Percentiles rank a stretch among this genome's conserved stretches.
Conservation (phyloP, 495 filamentous ascomycete species). For the Amorphotheca resinae region DNA sequence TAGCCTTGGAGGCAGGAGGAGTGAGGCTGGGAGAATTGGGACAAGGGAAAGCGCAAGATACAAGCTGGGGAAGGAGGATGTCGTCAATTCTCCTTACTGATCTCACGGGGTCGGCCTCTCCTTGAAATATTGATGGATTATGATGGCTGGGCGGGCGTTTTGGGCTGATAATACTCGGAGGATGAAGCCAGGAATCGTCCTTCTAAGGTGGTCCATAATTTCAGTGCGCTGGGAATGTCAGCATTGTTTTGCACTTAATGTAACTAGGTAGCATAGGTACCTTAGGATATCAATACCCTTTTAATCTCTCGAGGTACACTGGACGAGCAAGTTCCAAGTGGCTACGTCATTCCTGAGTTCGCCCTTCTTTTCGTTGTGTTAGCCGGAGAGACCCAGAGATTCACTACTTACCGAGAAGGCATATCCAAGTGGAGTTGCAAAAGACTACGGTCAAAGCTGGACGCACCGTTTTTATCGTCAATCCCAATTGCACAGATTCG, state of each 20-base stretch:
- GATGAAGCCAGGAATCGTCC: not conserved
- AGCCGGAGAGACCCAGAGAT: too few species aligned
- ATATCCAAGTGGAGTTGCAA: too few species aligned
- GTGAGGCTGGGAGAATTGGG: conserved; percentile 36
- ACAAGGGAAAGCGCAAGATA: conserved; percentile 37
- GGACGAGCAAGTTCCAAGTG: too few species aligned
- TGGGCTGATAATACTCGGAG: not conserved
- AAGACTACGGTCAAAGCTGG: too few species aligned
- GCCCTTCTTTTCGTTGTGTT: too few species aligned
- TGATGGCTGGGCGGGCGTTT: not conserved
- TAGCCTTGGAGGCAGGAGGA: conserved; percentile 29
- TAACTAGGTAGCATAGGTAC: too few species aligned
- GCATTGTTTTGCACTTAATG: conserved; percentile 11
- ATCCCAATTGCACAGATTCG: too few species aligned
- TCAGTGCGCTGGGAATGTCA: conserved; percentile 15
- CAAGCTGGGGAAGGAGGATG: conserved; percentile 57
- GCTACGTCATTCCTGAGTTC: too few species aligned
- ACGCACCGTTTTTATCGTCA: too few species aligned
- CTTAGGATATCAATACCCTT: too few species aligned
- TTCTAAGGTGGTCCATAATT: not conserved
- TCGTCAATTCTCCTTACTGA: conserved; percentile 79
- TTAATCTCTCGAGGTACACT: too few species aligned
- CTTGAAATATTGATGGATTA: not conserved
- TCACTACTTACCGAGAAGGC: too few species aligned
- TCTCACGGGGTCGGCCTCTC: not conserved